These are phyloP conservation scores for Suhomyces atakaporum DNA, from an alignment of 1,139 yeast species.

Conservation along the genomic window DNA sequence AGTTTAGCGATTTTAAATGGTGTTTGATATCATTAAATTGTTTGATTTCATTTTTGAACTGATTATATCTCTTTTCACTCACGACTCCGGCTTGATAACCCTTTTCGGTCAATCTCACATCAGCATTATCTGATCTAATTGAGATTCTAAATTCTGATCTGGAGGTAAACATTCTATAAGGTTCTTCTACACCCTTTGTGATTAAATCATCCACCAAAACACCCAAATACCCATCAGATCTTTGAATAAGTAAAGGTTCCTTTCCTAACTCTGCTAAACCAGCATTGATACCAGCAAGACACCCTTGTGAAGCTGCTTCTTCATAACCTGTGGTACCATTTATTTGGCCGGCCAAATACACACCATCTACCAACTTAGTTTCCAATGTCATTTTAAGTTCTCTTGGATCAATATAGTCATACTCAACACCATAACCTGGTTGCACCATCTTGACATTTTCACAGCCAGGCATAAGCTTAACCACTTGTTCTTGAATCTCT, in stretches of 20 bases:
- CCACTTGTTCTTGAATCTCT: conserved; percentile 77
- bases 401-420: conserved; percentile 93
- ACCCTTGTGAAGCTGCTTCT: conserved; percentile 97
- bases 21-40: conserved; percentile 48
- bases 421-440: conserved; percentile 98
- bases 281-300: conserved; percentile 94
- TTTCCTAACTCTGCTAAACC: conserved; percentile 50
- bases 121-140: conserved; percentile 93
- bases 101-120: conserved; percentile 68
- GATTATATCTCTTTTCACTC: conserved; percentile 55
- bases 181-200: conserved; percentile 96
- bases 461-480: conserved; percentile 81
- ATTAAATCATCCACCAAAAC: conserved; percentile 91
- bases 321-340: conserved; percentile 99
- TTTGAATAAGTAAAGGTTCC: conserved; percentile 55
- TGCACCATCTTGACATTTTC: conserved; percentile 85
- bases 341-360: conserved; percentile 93
- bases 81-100: conserved; percentile 75
- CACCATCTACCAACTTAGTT: conserved; percentile 75
- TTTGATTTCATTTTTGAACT: conserved; percentile 46
- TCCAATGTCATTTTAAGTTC: conserved; percentile 78
- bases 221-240: conserved; percentile 90
- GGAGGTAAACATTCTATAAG: conserved; percentile 97
- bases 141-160: conserved; percentile 91
- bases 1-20: conserved; percentile 45